Percentiles rank a stretch among this genome's conserved stretches.
phyloP scores from a whole-genome alignment of 306 rosid species.

The Mucuna pruriens region DNA sequence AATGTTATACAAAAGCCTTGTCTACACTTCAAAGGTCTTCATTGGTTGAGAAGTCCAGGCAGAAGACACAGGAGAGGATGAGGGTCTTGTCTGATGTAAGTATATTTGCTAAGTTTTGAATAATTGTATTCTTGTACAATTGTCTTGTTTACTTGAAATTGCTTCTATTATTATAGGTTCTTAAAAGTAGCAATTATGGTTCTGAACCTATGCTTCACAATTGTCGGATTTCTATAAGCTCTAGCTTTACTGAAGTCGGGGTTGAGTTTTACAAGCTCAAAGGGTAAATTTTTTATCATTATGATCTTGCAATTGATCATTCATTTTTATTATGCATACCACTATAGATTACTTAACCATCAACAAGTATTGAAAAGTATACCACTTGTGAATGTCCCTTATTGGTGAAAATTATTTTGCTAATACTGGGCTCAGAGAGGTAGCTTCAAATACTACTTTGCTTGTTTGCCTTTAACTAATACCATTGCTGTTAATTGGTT shows the following conservation, averaged over 20 bases:
- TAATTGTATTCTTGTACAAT: not conserved
- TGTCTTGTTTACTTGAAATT: not conserved
- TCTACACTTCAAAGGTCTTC: constrained; percentile 85
- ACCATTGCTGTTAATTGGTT: not conserved
- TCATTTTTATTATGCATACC: not conserved
- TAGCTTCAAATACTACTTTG: not conserved
- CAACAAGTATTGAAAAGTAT: not conserved
- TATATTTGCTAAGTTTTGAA: not conserved
- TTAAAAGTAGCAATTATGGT: constrained; percentile 69
- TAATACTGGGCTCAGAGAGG: not conserved
- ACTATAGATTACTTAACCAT: not conserved
- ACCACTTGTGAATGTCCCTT: not conserved
- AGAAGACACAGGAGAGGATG: constrained; percentile 93
- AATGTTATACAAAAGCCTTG: constrained; percentile 84
- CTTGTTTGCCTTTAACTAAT: not conserved
- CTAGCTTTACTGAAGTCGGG: constrained; percentile 72
- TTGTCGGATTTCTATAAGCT: constrained; percentile 63
- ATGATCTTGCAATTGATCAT: not conserved
- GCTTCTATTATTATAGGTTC: constrained; percentile 55
- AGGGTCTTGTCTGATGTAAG: constrained; percentile 67
- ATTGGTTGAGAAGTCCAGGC: constrained; percentile 89
- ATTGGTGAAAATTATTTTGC: not conserved
- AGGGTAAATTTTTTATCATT: constrained; percentile 52
- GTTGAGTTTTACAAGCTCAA: constrained; percentile 87
- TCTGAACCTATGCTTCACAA: constrained; percentile 74